A percentile compares a stretch with the other conserved stretches of the same genome.
Conservation (phyloP, 768 basidiomycete species). For the Hortiboletus campestris region DNA sequence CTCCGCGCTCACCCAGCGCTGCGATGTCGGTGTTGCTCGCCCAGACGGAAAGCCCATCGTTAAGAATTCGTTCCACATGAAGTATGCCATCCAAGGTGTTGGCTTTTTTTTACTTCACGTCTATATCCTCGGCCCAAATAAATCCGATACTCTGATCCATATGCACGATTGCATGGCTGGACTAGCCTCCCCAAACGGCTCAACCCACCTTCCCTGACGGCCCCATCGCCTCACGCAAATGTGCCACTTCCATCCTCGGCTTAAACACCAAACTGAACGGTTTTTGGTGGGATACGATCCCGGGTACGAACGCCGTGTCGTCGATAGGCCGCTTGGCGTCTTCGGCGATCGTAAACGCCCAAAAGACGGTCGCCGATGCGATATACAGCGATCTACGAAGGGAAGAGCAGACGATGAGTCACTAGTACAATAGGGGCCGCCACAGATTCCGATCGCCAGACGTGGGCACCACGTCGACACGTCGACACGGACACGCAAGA, state of each 20-base stretch:
- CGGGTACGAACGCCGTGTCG: constrained; percentile 58
- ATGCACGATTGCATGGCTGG: too few species aligned
- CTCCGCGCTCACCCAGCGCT: too few species aligned
- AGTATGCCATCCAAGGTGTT: too few species aligned
- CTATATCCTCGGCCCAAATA: too few species aligned
- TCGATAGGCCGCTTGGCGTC: constrained; percentile 57
- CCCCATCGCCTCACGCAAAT: constrained; percentile 14
- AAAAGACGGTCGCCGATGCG: constrained; percentile 59
- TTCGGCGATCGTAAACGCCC: constrained; percentile 54
- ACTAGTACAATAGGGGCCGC: not conserved
- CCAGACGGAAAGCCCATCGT: too few species aligned
- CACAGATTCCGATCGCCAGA: too few species aligned
- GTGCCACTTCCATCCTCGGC: constrained; percentile 35
- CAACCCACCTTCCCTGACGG: not conserved
- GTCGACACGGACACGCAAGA: not conserved
- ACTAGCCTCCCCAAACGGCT: not conserved
- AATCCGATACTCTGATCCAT: too few species aligned
- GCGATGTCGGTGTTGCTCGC: too few species aligned
- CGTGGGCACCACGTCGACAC: too few species aligned
- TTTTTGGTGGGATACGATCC: constrained; percentile 59
- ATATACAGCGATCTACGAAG: constrained; percentile 54
- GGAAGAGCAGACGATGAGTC: not conserved
- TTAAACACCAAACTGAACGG: constrained; percentile 59
- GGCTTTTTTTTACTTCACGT: too few species aligned
- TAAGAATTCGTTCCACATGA: too few species aligned